These are phyloP conservation scores for Zymoseptoria brevis DNA, from an alignment of 2,329 filamentous ascomycete genomes.

Conservation along the genomic window DNA sequence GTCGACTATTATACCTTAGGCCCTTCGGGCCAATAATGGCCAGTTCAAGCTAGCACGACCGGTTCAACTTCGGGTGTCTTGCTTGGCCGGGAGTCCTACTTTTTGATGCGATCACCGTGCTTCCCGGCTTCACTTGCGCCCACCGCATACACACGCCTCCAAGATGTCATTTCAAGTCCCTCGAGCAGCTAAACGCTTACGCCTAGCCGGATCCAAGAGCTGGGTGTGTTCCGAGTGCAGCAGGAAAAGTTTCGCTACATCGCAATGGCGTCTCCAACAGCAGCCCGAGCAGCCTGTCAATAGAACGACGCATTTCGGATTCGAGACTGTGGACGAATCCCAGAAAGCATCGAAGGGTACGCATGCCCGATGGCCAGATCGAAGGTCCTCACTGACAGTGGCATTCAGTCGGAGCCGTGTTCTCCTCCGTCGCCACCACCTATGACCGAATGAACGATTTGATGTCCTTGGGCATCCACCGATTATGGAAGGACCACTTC, in stretches of 20 bases:
- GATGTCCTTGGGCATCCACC: slow-evolving; percentile 96
- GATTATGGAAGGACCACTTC: slow-evolving; percentile 96
- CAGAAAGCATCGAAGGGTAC: slow-evolving; percentile 64
- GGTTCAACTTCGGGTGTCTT: neutral
- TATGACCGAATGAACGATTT: slow-evolving; percentile 99
- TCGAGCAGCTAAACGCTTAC: slow-evolving; percentile 27
- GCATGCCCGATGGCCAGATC: neutral
- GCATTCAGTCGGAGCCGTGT: slow-evolving; percentile 67
- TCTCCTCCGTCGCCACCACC: slow-evolving; percentile 86
- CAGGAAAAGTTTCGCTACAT: slow-evolving; percentile 16
- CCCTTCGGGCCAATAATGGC: too few relatives aligned
- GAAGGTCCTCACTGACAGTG: slow-evolving; percentile 5
- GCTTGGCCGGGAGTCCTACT: neutral
- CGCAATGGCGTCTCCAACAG: slow-evolving; percentile 26
- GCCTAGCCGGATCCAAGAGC: slow-evolving; percentile 12
- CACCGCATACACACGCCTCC: neutral
- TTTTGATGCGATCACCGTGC: neutral
- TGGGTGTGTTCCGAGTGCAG: slow-evolving; percentile 20
- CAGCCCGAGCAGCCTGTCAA: slow-evolving; percentile 32
- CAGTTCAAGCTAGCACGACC: too few relatives aligned
- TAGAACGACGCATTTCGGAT: slow-evolving; percentile 81
- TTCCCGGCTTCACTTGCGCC: too few relatives aligned
- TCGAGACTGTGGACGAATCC: slow-evolving; percentile 71
- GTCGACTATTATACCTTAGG: too few relatives aligned
- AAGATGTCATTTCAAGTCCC: slow-evolving; percentile 20